Evolutionary conservation across 2,329 filamentous ascomycete species (phyloP).

Genomic region (Beauveria caledonica): DNA sequence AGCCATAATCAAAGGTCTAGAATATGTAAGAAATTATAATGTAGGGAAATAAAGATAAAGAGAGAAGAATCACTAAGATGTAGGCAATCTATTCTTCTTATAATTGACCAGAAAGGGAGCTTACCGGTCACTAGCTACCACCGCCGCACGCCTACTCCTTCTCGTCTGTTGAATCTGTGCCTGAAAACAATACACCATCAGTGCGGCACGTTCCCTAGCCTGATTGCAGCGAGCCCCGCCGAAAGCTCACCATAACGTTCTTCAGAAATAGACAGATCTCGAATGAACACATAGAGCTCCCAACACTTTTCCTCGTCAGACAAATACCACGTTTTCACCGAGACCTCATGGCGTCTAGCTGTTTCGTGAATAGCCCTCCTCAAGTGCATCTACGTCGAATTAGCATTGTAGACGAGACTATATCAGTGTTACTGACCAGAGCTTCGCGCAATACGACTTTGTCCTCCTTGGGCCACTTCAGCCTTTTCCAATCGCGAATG

Average conservation of each 20-base stretch:
- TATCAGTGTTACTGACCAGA: neutral
- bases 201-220: neutral
- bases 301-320: neutral
- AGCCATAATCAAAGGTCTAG: neutral
- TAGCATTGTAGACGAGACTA: neutral
- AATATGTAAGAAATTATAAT: neutral
- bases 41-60: neutral
- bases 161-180: neutral
- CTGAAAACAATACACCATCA: neutral
- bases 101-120: neutral
- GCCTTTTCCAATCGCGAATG: neutral
- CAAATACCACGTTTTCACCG: neutral
- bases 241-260: neutral
- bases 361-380: neutral
- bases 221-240: neutral
- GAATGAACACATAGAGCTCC: neutral
- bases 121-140: neutral
- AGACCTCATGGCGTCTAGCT: neutral
- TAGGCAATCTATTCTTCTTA: neutral
- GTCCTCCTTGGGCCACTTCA: neutral
- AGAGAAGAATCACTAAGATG: neutral
- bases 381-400: neutral
- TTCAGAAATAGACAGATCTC: neutral
- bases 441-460: neutral
- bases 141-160: neutral